A percentile compares a stretch with the other conserved stretches of the same genome.
These are phyloP conservation scores for Rhododendron molle DNA, from an alignment of 148 eudicot genomes.

Conservation along the genomic window DNA sequence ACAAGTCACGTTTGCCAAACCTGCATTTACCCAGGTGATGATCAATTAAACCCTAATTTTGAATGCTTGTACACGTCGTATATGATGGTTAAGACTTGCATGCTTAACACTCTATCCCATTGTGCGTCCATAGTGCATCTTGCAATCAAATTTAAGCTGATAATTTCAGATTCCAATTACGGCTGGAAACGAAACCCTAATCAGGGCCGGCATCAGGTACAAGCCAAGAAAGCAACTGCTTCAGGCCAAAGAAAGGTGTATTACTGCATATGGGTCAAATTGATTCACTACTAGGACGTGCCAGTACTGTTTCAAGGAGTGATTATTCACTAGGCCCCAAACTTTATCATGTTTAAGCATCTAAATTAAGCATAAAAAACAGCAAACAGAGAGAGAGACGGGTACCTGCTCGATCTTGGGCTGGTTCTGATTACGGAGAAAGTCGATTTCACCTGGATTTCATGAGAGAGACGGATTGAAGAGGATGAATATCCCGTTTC, in stretches of 20 bases:
- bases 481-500: no score
- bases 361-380: neutral
- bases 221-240: neutral
- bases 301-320: neutral
- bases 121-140: neutral
- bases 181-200: neutral
- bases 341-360: neutral
- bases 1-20: neutral
- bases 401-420: neutral
- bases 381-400: neutral
- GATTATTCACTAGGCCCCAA: neutral
- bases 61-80: neutral
- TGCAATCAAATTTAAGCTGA: neutral
- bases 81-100: neutral
- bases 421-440: neutral
- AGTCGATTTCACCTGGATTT: no score
- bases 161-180: neutral
- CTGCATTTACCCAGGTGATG: neutral
- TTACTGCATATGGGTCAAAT: neutral
- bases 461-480: no score
- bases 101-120: neutral
- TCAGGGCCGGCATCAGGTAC: neutral
- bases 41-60: neutral
- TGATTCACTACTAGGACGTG: neutral
- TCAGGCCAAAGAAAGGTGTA: neutral